Evolutionary conservation across 805 yeast species (phyloP), one percentile per base, ranked within the genome.

Genomic region (Candida railenensis): DNA sequence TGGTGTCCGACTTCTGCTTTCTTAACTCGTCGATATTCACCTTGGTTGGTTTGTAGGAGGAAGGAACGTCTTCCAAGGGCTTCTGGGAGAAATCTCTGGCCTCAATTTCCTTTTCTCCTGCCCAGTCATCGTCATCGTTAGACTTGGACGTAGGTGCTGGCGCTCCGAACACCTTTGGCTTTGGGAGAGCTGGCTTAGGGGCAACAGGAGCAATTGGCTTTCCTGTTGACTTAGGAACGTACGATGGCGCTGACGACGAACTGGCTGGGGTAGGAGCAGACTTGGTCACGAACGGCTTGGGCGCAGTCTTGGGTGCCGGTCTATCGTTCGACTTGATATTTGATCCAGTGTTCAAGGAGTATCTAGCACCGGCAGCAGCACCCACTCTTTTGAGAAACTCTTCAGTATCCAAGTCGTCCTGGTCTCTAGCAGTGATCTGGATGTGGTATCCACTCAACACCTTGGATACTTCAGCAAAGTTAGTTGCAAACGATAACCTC

Each of bases 331-430:
- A 42, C 39, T 36, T 32, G 14, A 46, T 34, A 34, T 48, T 40
- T 48, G 42, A 33, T 14, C n/a, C 18, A 36, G 60, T 51, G 58
- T 82, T 88, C 46, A 81, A 79, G 3, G 94, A 84, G 69, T 94
- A 94, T 61, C 96, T 83, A 15, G 99, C 96, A 57, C 99, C 99
- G 2, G 98, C 87, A 30, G 98, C 97, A 54, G 89, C 86, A 53
- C 88, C 83, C 42, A 94, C 83, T 53, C 89, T 83, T 38, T 81
- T 75, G 54, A 89, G 65, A 48, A 94, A 78, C 49, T 87, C 95
- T 21, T 76, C 76, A 38, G 87, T 86, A 56, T 89, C 87, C 62
- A 95, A 76, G 65, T 94, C 99, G 59, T 90, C 96, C 37, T 80
- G 74, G 61, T 89, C 96, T 69, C 98, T 83, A n/a, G 98, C 98